A percentile compares a stretch with the other conserved stretches of the same genome.
phyloP scores from a whole-genome alignment of 257 asterid species.

The Solanum corneliomulleri region DNA sequence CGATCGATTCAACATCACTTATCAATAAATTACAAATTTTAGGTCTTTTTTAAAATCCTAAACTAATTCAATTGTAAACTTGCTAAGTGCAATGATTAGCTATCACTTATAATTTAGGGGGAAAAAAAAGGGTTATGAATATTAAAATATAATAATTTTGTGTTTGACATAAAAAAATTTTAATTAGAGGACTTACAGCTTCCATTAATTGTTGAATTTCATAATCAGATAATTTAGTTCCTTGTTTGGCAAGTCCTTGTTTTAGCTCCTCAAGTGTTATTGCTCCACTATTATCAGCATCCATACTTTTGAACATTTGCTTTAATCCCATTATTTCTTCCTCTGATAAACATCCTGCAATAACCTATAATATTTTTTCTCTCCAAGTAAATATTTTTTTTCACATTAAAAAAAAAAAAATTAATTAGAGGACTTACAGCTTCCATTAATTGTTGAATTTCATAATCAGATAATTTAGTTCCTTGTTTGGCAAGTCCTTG shows the following conservation, averaged over 20 bases:
- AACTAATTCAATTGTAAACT: not conserved
- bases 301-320: slow-evolving; percentile 63
- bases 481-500: slow-evolving; percentile 64
- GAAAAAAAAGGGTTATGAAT: not conserved
- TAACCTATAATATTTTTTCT: slow-evolving; percentile 23
- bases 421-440: slow-evolving; percentile 35
- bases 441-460: slow-evolving; percentile 60
- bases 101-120: not conserved
- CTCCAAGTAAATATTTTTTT: not conserved
- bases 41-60: not conserved
- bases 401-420: not conserved
- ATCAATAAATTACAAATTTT: not conserved
- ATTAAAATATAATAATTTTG: not conserved
- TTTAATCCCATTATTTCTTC: slow-evolving; percentile 72
- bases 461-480: slow-evolving; percentile 51
- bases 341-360: slow-evolving; percentile 68
- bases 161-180: not conserved
- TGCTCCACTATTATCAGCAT: slow-evolving; percentile 57
- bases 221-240: slow-evolving; percentile 51
- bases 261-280: slow-evolving; percentile 66
- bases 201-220: slow-evolving; percentile 65
- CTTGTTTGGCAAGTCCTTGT: slow-evolving; percentile 57
- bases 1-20: not conserved
- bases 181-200: slow-evolving; percentile 37
- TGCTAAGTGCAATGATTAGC: not conserved